Evolutionary conservation across 805 yeast genomes (phyloP), one percentile per base, ranked within the genome.

Genomic region (Torulaspora microellipsoides): DNA sequence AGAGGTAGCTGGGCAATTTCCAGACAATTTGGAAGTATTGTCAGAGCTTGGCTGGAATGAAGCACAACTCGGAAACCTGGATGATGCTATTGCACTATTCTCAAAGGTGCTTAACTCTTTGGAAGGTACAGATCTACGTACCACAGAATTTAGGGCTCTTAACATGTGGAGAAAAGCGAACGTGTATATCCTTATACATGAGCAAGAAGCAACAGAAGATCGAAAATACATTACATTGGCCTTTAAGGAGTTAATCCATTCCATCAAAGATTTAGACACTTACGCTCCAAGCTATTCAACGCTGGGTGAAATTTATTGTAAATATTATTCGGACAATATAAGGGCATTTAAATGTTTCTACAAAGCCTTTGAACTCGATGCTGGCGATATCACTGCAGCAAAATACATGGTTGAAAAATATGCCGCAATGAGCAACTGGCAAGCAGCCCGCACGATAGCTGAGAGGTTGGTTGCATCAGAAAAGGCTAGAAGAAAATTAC

Each of bases 361-460:
- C 60, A 86, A 82, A 56, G 96, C 98, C 0, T 85, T 91, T 59
- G 97, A 91, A 56, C 66, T 91, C 27, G 93, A 89, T 62, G 75
- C 82, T 0, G 77, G 83, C 11, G 95, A 93, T 57, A 66, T 84
- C 8, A 67, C 64, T 1, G 86, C 99, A 1, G 95, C 95, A 0
- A 73, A 75, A 52, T 76, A 77, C 47, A 71, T 93, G 44, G 86
- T 87, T 4, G 73, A 75, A 20, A 81, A 79, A n/a, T 81, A 88
- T 53, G 73, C 95, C 1, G 66, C 68, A 2, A 68, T 71, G 12
- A 68, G 75, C 34, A 93, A 90, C 49, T 93, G 99, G 99, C 84
- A 77, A 12, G 71, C 85, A 34, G 96, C 91, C 1, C 86, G 86
- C 44, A 72, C 83, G 3, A 69, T 91, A 35, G 83, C 93, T 40